These are phyloP conservation scores for Capsella rubella DNA, from an alignment of 441 rosid species.

Conservation along the genomic window DNA sequence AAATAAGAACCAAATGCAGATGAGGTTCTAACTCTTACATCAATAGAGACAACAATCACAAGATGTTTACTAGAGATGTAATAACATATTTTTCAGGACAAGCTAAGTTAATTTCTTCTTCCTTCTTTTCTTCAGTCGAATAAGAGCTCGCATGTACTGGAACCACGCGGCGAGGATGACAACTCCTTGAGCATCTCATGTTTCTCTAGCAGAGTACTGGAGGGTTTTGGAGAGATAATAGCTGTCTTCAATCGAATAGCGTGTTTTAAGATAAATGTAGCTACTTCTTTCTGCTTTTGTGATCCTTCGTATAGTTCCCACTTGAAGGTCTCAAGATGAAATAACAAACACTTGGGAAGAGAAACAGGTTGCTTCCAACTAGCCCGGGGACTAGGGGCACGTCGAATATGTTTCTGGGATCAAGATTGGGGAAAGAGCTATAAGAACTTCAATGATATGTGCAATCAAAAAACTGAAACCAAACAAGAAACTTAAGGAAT, in stretches of 20 bases:
- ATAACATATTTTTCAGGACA: conserved; percentile 8
- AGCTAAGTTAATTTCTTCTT: background rate
- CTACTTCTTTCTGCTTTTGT: conserved; percentile 41
- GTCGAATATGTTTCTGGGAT: conserved; percentile 40
- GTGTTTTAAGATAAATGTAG: conserved; percentile 31
- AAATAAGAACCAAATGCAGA: background rate
- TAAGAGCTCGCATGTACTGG: conserved; percentile 36
- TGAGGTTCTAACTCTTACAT: conserved; percentile 5
- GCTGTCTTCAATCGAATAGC: conserved; percentile 33
- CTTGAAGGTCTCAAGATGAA: conserved; percentile 37
- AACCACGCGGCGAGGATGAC: conserved; percentile 38
- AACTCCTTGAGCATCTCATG: conserved; percentile 47
- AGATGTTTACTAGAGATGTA: background rate
- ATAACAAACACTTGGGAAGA: conserved; percentile 22
- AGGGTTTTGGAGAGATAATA: conserved; percentile 27
- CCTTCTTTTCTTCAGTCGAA: conserved; percentile 25
- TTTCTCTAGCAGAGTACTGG: conserved; percentile 37
- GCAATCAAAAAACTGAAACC: conserved; percentile 18
- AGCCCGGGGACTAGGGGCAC: conserved; percentile 25
- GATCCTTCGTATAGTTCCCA: conserved; percentile 45
- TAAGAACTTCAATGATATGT: conserved; percentile 3
- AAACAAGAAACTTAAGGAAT: background rate
- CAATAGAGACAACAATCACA: conserved; percentile 7
- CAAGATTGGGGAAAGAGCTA: background rate
- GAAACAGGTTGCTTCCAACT: conserved; percentile 39